Evolutionary conservation across 1,139 yeast genomes (phyloP), one percentile per base, ranked within the genome.

Genomic region (Kodamaea sp.): DNA sequence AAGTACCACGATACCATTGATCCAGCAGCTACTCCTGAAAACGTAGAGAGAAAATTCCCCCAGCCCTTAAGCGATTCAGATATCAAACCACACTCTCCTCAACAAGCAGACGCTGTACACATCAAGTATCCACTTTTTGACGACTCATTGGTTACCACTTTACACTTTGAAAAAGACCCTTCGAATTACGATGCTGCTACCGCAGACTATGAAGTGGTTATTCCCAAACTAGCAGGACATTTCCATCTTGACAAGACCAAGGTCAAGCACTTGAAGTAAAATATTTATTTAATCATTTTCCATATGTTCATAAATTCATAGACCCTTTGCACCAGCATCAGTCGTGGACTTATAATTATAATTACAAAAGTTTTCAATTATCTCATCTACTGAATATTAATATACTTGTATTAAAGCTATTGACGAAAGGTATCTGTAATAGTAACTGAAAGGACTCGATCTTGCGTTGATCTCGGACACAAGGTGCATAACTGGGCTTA

Each of bases 141-240:
- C 2, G 78, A 79, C 30, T 72, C 87, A 3, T 61, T 89, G 38
- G 77, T 83, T 7, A 78, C 89, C 7, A 78, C 86, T 1, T 59
- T 88, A 26, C 88, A 82, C 48, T 83, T 86, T 34, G 96, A 89
- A 55, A 69, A 70, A 36, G 80, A 84, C 44, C 69, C 72, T 15
- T 50, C 45, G n/a, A 70, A 75, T 41, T 50, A 62, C 1, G 60
- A 67, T n/a, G 77, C 85, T 28, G 63, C 68, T 22, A 80, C 90
- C 4, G 70, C 73, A 24, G 79, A 70, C 26, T 89, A 87, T 57
- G 86, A 83, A 49, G 60, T 87, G 24, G 58, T 82, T 35, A 77
- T 88, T 41, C 96, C 97, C 1, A 74, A 75, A 22, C 63, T 83
- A 43, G 46, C 47, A 2, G 73, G 68, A 2, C 53, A 54, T 32